Percentiles rank a stretch among this genome's conserved stretches.
Conservation (phyloP, 768 basidiomycete species). For the Omphalotus guepiniiformis region DNA sequence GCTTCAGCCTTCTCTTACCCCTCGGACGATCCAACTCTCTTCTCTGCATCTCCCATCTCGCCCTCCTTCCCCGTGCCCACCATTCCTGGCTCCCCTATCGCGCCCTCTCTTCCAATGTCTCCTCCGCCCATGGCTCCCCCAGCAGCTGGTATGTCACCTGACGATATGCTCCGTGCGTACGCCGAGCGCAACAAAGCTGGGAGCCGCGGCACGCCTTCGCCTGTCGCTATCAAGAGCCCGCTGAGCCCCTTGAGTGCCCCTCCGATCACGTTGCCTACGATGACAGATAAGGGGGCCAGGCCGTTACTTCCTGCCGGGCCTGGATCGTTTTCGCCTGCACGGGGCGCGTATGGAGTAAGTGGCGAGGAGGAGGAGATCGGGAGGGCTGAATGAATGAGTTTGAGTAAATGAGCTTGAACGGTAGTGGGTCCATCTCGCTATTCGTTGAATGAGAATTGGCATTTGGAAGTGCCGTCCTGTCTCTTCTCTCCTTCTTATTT, state of each 20-base stretch:
- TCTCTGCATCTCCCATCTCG: constrained; percentile 2
- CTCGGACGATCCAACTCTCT: constrained; percentile 15
- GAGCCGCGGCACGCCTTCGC: not conserved
- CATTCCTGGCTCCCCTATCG: constrained; percentile 13
- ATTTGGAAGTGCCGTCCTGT: not conserved
- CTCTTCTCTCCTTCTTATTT: not conserved
- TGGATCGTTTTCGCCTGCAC: not conserved
- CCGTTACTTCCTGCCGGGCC: not conserved
- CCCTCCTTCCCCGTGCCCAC: not conserved
- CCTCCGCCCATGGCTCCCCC: constrained; percentile 3
- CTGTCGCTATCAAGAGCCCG: not conserved
- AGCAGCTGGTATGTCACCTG: constrained; percentile 30
- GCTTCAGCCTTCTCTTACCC: constrained; percentile 46
- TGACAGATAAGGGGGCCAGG: not conserved
- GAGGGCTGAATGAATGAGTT: not conserved
- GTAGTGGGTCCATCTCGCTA: not conserved
- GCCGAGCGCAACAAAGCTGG: constrained; percentile 39
- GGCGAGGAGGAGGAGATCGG: too few species aligned
- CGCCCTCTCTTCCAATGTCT: constrained; percentile 11
- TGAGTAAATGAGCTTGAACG: not conserved
- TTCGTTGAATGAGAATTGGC: not conserved
- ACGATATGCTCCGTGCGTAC: constrained; percentile 75
- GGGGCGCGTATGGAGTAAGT: constrained; percentile 5
- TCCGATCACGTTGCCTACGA: not conserved
- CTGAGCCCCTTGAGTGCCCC: not conserved